phyloP scores from a whole-genome alignment of 805 yeast species.

The Groenewaldozyma tartarivorans region DNA sequence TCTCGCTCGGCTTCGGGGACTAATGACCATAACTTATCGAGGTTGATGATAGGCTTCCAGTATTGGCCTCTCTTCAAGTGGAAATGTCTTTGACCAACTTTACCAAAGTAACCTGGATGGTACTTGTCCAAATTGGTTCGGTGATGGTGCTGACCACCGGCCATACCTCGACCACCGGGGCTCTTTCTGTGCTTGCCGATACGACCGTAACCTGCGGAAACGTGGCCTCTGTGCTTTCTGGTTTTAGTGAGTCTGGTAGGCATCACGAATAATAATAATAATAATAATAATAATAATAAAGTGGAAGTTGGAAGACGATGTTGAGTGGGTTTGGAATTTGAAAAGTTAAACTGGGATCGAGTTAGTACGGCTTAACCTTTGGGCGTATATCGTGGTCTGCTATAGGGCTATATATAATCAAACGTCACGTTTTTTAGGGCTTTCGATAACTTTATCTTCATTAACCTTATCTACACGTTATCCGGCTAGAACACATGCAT shows the following conservation, averaged over 20 bases:
- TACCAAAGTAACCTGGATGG: slow-evolving; percentile 99
- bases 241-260: slow-evolving; percentile 99
- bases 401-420: too few relatives aligned
- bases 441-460: too few relatives aligned
- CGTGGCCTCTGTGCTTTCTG: slow-evolving; percentile 99
- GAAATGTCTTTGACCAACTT: slow-evolving; percentile 99
- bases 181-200: slow-evolving; percentile 99
- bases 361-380: too few relatives aligned
- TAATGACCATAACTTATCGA: slow-evolving; percentile 97
- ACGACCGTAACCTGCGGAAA: slow-evolving; percentile 99
- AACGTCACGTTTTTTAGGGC: too few relatives aligned
- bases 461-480: too few relatives aligned
- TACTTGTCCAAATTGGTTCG: slow-evolving; percentile 99
- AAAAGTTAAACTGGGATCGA: too few relatives aligned
- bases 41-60: slow-evolving; percentile 98
- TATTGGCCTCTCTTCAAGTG: slow-evolving; percentile 88
- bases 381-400: too few relatives aligned
- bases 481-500: too few relatives aligned
- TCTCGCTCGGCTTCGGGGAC: slow-evolving; percentile 92
- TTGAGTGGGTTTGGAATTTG: neutral
- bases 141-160: slow-evolving; percentile 99
- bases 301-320: neutral
- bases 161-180: slow-evolving; percentile 99
- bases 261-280: slow-evolving; percentile 37
- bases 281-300: slow-evolving; percentile 3